A percentile compares a stretch with the other conserved stretches of the same genome.
Conservation (phyloP, 768 basidiomycete species). For the Clitopilus passeckerianus region DNA sequence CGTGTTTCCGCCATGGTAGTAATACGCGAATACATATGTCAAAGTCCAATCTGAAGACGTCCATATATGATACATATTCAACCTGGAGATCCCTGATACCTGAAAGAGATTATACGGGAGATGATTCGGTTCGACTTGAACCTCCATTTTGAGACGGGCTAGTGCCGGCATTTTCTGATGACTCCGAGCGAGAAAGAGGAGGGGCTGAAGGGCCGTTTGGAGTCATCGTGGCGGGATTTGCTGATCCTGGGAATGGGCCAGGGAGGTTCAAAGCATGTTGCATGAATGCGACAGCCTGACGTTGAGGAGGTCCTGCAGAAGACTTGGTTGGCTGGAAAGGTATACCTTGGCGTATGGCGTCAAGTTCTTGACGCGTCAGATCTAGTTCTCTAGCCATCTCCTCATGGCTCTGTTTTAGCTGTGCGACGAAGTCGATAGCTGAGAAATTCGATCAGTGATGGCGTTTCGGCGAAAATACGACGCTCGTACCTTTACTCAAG, state of each 20-base stretch:
- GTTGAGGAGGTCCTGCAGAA: constrained; percentile 19
- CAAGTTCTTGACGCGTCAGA: constrained; percentile 71
- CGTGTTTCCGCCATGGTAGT: not conserved
- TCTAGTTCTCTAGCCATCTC: constrained; percentile 80
- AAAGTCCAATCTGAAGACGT: not conserved
- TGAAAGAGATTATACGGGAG: constrained; percentile 23
- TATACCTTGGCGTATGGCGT: constrained; percentile 54
- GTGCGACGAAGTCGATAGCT: constrained; percentile 88
- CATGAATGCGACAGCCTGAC: not conserved
- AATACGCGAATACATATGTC: not conserved
- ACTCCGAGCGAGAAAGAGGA: constrained; percentile 6
- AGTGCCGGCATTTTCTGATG: not conserved
- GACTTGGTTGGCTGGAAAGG: constrained; percentile 34
- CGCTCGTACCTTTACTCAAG: constrained; percentile 78
- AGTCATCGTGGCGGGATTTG: constrained; percentile 33
- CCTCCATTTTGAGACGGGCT: constrained; percentile 36
- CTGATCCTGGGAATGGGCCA: constrained; percentile 1
- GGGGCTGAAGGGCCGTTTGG: constrained; percentile 23
- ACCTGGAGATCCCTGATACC: constrained; percentile 4
- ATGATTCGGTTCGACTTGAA: constrained; percentile 36
- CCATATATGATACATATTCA: constrained; percentile 8
- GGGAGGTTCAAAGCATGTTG: constrained; percentile 4
- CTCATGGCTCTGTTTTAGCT: constrained; percentile 72
- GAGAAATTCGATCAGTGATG: constrained; percentile 5
- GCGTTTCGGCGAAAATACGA: constrained; percentile 5